Percentiles rank a stretch among this genome's conserved stretches.
Evolutionary conservation across 768 basidiomycete genomes (phyloP).

Genomic region (Leccinum incarnatum): DNA sequence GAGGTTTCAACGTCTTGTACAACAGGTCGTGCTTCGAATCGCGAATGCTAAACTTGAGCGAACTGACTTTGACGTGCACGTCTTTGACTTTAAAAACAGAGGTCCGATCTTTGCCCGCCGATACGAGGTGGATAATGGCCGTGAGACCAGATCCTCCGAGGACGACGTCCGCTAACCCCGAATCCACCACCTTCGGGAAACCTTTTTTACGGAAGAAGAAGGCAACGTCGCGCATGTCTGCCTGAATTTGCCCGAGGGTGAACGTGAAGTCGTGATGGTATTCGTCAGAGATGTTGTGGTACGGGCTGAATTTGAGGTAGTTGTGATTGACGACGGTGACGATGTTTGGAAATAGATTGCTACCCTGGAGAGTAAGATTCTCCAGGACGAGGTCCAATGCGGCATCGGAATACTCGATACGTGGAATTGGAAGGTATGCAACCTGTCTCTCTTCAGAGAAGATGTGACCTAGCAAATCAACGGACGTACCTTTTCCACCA

Average conservation of each 20-base stretch:
- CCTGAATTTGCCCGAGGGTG: conserved; percentile 82
- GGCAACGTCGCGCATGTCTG: conserved; percentile 90
- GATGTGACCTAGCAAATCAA: neutral
- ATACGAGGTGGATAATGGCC: conserved; percentile 60
- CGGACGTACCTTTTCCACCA: conserved; percentile 65
- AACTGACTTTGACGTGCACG: conserved; percentile 78
- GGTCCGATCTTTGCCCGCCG: conserved; percentile 57
- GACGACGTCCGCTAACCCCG: conserved; percentile 81
- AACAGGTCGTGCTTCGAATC: conserved; percentile 88
- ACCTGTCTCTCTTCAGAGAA: conserved; percentile 38
- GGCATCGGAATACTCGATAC: conserved; percentile 91
- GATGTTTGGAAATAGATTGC: conserved; percentile 85
- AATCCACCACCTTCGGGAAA: conserved; percentile 75
- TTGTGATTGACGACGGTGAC: conserved; percentile 76
- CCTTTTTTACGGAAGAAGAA: conserved; percentile 93
- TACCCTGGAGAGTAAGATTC: conserved; percentile 84
- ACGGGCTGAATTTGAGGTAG: conserved; percentile 82
- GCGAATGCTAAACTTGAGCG: conserved; percentile 86
- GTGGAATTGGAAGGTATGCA: conserved; percentile 86
- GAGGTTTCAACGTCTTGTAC: conserved; percentile 80
- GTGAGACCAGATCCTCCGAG: conserved; percentile 81
- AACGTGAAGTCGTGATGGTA: conserved; percentile 71
- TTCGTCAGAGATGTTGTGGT: conserved; percentile 52
- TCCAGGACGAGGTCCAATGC: conserved; percentile 86
- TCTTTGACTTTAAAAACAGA: conserved; percentile 73